Evolutionary conservation across 139 green algal species (phyloP).

Genomic region (Medakamo hakoo): DNA sequence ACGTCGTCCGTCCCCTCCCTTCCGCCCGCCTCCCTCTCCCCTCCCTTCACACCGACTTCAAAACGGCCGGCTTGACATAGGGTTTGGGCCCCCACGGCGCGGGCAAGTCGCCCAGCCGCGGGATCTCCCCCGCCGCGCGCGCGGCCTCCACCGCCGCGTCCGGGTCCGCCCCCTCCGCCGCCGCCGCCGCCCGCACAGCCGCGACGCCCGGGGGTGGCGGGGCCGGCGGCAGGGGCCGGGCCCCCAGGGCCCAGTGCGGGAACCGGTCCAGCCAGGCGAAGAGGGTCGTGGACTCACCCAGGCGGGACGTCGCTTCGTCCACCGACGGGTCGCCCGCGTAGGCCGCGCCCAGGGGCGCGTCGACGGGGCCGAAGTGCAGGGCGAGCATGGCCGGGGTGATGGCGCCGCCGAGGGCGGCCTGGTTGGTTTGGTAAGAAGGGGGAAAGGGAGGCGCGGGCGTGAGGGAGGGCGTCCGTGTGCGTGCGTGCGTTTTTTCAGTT

Average conservation of each 20-base stretch:
- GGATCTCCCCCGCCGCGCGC: conserved; percentile 23
- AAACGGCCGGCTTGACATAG: too few species aligned
- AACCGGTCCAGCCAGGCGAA: conserved; percentile 27
- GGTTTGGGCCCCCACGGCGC: conserved; percentile 30
- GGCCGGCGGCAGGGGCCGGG: conserved; percentile 9
- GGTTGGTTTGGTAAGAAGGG: too few species aligned
- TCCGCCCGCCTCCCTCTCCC: too few species aligned
- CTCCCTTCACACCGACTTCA: too few species aligned
- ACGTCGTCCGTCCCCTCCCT: too few species aligned
- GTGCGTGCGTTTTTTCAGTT: too few species aligned
- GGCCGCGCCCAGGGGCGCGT: conserved; percentile 21
- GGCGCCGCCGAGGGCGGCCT: conserved; percentile 8
- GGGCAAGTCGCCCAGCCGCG: conserved; percentile 22
- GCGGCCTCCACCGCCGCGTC: conserved; percentile 34
- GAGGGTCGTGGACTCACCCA: conserved; percentile 19
- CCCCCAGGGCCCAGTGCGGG: conserved; percentile 20
- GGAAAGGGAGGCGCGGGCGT: too few species aligned
- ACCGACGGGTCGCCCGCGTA: conserved; percentile 21
- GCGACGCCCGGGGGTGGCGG: conserved; percentile 20
- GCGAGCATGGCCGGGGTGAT: conserved; percentile 19
- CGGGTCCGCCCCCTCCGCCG: conserved; percentile 28
- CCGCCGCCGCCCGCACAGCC: conserved; percentile 14
- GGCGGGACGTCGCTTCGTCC: conserved; percentile 14
- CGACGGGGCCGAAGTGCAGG: conserved; percentile 22
- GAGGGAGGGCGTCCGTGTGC: too few species aligned